phyloP scores from a whole-genome alignment of 306 rosid genomes.

The Inga oerstediana region DNA sequence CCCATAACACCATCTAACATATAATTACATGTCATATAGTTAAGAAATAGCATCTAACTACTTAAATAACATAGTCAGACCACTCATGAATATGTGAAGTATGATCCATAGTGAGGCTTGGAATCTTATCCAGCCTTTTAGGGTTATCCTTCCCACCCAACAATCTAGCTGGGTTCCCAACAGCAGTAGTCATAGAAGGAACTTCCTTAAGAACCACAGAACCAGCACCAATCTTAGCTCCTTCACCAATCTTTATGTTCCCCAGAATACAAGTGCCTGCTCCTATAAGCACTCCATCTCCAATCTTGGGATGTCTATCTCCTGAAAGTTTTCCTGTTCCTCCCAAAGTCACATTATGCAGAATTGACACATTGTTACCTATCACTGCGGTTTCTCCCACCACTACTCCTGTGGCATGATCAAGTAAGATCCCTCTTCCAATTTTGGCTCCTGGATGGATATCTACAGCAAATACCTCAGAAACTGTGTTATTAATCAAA shows the following conservation, averaged over 20 bases:
- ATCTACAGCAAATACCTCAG: constrained; percentile 78
- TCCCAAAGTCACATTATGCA: constrained; percentile 88
- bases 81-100: constrained; percentile 67
- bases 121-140: constrained; percentile 63
- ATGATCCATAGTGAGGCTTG: constrained; percentile 90
- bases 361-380: constrained; percentile 81
- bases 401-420: constrained; percentile 90
- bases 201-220: constrained; percentile 91
- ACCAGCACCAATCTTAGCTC: constrained; percentile 91
- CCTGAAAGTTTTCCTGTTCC: constrained; percentile 87
- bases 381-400: constrained; percentile 95
- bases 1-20: background rate
- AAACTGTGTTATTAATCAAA: constrained; percentile 75
- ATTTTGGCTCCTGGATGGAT: constrained; percentile 88
- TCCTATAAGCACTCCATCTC: constrained; percentile 89
- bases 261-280: constrained; percentile 91
- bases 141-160: constrained; percentile 87
- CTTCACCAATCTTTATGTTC: constrained; percentile 75
- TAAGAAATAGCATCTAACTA: background rate
- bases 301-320: constrained; percentile 93
- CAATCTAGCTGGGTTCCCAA: constrained; percentile 85
- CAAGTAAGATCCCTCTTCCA: constrained; percentile 78
- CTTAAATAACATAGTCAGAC: constrained; percentile 74
- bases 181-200: constrained; percentile 87
- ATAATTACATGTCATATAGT: background rate